Percentiles rank a stretch among this genome's conserved stretches.
phyloP scores from a whole-genome alignment of 768 basidiomycete species.

The Lanmaoa rubissima region DNA sequence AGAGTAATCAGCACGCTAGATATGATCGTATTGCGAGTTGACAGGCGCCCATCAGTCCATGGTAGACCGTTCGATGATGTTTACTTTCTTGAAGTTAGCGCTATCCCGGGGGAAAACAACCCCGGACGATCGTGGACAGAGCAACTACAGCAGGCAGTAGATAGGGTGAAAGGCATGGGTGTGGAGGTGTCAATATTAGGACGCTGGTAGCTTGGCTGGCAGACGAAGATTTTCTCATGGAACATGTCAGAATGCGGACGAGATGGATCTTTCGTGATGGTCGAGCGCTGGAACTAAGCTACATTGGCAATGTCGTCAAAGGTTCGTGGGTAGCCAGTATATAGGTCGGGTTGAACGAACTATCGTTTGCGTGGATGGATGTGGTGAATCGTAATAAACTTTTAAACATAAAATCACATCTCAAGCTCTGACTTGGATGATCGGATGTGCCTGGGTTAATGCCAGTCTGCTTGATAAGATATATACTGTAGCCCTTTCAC shows the following conservation, averaged over 20 bases:
- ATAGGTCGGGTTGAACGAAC: not conserved
- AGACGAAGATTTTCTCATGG: not conserved
- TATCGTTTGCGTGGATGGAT: not conserved
- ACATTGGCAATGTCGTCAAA: not conserved
- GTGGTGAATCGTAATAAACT: not conserved
- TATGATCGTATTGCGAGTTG: conserved; percentile 51
- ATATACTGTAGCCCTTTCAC: conserved; percentile 21
- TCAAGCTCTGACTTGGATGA: not conserved
- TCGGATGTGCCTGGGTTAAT: not conserved
- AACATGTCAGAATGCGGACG: not conserved
- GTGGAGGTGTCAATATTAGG: conserved; percentile 44
- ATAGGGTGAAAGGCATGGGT: conserved; percentile 34
- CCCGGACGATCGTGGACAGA: conserved; percentile 29
- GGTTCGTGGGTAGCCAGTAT: not conserved
- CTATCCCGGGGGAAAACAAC: not conserved
- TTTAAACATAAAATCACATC: not conserved
- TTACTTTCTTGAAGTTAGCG: conserved; percentile 62
- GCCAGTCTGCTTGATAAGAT: conserved; percentile 28
- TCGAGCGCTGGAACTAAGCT: not conserved
- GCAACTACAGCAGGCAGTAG: conserved; percentile 36
- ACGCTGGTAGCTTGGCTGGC: conserved; percentile 40
- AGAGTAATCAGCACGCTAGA: conserved; percentile 38
- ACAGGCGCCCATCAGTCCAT: conserved; percentile 57
- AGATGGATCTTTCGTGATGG: not conserved
- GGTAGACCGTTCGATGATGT: conserved; percentile 50